phyloP scores from a whole-genome alignment of 1,284 basidiomycete genomes.

The Ceratobasidium sp. region DNA sequence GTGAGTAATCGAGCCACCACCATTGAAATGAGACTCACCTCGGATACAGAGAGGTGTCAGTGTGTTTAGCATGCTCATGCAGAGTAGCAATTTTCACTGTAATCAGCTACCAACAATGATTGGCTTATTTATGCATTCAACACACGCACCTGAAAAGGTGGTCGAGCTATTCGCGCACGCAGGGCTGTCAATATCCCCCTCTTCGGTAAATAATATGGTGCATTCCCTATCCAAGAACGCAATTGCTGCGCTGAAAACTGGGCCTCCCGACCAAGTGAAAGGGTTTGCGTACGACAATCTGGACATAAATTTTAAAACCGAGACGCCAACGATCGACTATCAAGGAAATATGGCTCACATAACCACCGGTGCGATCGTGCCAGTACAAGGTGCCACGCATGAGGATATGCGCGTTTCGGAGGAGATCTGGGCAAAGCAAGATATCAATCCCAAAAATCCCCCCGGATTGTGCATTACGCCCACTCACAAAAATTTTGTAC shows the following conservation, averaged over 20 bases:
- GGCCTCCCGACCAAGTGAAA: neutral
- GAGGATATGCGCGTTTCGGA: conserved; percentile 3
- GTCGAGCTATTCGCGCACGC: conserved; percentile 15
- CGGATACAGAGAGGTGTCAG: neutral
- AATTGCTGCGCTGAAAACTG: neutral
- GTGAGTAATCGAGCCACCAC: neutral
- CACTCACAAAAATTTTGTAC: neutral
- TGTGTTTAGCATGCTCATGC: conserved; percentile 8
- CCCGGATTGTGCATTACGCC: neutral
- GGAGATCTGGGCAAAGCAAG: conserved; percentile 16
- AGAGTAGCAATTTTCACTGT: conserved; percentile 6
- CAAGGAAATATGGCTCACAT: conserved; percentile 18
- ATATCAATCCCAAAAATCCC: neutral
- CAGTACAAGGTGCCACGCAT: neutral
- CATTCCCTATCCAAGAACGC: neutral
- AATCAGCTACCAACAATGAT: conserved; percentile 5
- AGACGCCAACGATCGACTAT: conserved; percentile 5
- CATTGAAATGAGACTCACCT: neutral
- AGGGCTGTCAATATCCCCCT: conserved; percentile 10
- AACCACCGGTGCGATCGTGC: conserved; percentile 30
- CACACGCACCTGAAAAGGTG: conserved; percentile 1
- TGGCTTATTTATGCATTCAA: conserved; percentile 7
- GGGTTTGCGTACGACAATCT: neutral
- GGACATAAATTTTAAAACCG: conserved; percentile 4
- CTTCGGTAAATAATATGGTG: conserved; percentile 8